phyloP scores from a whole-genome alignment of 2,329 filamentous ascomycete species.

The Paraphaeosphaeria minitans region DNA sequence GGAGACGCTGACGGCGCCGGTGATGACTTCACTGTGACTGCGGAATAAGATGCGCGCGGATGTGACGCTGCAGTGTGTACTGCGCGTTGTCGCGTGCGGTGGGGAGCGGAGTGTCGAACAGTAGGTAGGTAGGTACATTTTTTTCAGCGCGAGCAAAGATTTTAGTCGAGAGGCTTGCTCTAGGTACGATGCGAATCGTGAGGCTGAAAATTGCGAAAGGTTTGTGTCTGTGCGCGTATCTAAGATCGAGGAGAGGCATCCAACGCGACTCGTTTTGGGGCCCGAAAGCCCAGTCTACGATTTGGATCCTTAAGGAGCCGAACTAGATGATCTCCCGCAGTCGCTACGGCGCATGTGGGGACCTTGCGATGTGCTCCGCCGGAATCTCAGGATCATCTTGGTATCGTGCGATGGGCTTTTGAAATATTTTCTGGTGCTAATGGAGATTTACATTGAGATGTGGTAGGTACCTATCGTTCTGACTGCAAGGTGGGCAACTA shows the following conservation, averaged over 20 bases:
- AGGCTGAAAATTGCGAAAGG: background rate
- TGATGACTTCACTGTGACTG: slow-evolving; percentile 7
- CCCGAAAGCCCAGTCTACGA: background rate
- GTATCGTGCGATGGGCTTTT: background rate
- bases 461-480: background rate
- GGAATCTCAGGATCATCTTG: background rate
- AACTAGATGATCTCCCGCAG: slow-evolving; percentile 3
- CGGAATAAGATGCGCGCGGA: background rate
- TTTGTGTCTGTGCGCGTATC: slow-evolving; percentile 6
- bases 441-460: background rate
- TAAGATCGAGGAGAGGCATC: background rate
- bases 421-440: background rate
- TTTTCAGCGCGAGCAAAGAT: background rate
- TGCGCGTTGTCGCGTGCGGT: background rate
- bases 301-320: slow-evolving; percentile 8
- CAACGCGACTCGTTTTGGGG: slow-evolving; percentile 4
- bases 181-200: background rate
- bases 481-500: background rate
- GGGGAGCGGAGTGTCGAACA: too few species aligned
- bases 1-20: slow-evolving; percentile 7
- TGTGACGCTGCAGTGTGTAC: background rate
- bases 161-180: background rate
- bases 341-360: background rate
- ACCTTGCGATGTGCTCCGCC: background rate
- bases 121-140: too few species aligned